Evolutionary conservation across 352 stramenopile species (phyloP).

Genomic region (Pythium brachiatum): DNA sequence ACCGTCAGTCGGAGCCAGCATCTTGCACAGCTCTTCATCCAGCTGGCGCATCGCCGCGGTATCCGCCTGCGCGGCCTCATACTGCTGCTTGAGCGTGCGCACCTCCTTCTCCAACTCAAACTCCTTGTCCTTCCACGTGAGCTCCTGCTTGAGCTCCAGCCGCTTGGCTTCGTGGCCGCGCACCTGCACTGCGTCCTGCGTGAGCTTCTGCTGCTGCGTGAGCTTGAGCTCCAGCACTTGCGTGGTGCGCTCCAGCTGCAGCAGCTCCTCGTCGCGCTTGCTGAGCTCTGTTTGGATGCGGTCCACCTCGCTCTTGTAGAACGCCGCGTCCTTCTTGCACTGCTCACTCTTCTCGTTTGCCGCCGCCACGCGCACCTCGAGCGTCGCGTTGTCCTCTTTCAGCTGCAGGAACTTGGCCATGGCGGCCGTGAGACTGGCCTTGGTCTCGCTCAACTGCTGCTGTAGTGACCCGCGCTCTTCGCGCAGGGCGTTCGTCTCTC

Average conservation of each 20-base stretch:
- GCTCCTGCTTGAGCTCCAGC: slow-evolving; percentile 26
- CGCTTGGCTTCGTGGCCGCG: slow-evolving; percentile 23
- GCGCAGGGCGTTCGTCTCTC: slow-evolving; percentile 54
- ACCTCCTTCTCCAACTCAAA: slow-evolving; percentile 28
- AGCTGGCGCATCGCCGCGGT: slow-evolving; percentile 28
- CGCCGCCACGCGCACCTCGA: slow-evolving; percentile 40
- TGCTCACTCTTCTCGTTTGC: slow-evolving; percentile 36
- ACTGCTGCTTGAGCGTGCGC: slow-evolving; percentile 23
- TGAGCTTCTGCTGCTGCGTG: slow-evolving; percentile 17
- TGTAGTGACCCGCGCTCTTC: slow-evolving; percentile 40
- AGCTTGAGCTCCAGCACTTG: slow-evolving; percentile 28
- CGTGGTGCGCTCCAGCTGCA: slow-evolving; percentile 25
- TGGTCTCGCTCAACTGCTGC: slow-evolving; percentile 37
- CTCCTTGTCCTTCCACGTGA: slow-evolving; percentile 32
- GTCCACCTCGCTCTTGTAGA: slow-evolving; percentile 46
- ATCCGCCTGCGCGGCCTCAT: slow-evolving; percentile 9
- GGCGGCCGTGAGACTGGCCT: slow-evolving; percentile 27
- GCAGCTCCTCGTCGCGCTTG: slow-evolving; percentile 30
- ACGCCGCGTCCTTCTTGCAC: slow-evolving; percentile 31
- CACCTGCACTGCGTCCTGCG: slow-evolving; percentile 25
- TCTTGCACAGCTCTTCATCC: slow-evolving; percentile 36
- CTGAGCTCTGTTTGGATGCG: slow-evolving; percentile 31
- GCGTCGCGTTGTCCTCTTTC: slow-evolving; percentile 52
- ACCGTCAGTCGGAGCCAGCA: slow-evolving; percentile 21
- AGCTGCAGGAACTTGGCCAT: slow-evolving; percentile 64